Conservation (phyloP, 1,284 basidiomycete genomes). For the Ceratobasidium theobromae region DNA sequence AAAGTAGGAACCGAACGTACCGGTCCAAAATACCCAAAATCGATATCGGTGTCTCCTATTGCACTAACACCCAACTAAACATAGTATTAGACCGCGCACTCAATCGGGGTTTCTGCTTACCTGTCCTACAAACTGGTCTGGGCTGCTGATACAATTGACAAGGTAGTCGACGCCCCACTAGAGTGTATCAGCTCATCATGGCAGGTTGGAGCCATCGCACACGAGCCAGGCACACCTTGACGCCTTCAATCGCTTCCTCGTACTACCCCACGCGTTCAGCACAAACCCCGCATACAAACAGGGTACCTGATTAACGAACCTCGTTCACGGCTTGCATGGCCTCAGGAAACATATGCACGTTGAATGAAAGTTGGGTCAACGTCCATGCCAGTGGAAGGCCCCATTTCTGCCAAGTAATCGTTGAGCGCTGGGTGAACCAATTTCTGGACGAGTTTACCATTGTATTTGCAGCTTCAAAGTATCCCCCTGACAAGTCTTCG, state of each 20-base stretch:
- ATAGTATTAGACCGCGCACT: no score
- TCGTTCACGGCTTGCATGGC: constrained; percentile 7
- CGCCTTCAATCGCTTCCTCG: constrained; percentile 27
- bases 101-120: no score
- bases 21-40: constrained; percentile 33
- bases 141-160: constrained; percentile 31
- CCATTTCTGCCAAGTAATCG: constrained; percentile 29
- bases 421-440: not conserved
- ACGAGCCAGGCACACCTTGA: constrained; percentile 16
- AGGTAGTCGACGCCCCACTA: constrained; percentile 32
- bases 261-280: not conserved
- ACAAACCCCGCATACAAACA: not conserved
- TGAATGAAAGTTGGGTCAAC: constrained; percentile 31
- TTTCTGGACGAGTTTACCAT: constrained; percentile 37
- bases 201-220: not conserved
- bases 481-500: constrained; percentile 31
- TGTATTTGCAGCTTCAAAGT: constrained; percentile 32
- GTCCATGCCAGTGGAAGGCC: constrained; percentile 32
- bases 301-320: not conserved
- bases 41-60: constrained; percentile 23
- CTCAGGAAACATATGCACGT: constrained; percentile 15
- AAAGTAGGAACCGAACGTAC: not conserved
- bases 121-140: constrained; percentile 31
- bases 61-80: constrained; percentile 30
- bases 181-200: not conserved